Conservation (phyloP, 2,329 filamentous ascomycete genomes). For the Trichophyton rubrum region DNA sequence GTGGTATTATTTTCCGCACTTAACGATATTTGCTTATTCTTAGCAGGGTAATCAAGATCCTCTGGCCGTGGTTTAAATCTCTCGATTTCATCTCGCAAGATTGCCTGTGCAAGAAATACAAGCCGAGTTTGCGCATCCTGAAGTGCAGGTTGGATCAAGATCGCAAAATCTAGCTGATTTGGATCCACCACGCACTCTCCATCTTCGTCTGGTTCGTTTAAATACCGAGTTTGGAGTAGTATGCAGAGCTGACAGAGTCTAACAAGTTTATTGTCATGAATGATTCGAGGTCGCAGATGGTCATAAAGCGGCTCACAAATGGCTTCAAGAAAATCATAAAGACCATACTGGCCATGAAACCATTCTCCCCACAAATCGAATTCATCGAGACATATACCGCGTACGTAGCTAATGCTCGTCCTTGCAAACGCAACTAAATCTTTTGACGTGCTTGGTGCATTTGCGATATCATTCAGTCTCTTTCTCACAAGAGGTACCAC, state of each 20-base stretch:
- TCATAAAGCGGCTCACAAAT: constrained; percentile 57
- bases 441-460: constrained; percentile 47
- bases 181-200: constrained; percentile 35
- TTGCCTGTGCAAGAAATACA: constrained; percentile 51
- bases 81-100: constrained; percentile 55
- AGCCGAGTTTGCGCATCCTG: constrained; percentile 55
- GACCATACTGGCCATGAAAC: constrained; percentile 50
- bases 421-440: constrained; percentile 55
- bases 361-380: constrained; percentile 55
- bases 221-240: constrained; percentile 52
- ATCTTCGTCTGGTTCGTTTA: constrained; percentile 46
- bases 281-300: constrained; percentile 50
- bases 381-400: constrained; percentile 54
- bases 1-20: constrained; percentile 30
- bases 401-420: constrained; percentile 52
- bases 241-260: constrained; percentile 57
- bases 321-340: constrained; percentile 55
- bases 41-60: constrained; percentile 52
- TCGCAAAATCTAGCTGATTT: constrained; percentile 49
- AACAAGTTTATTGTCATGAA: constrained; percentile 53
- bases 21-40: constrained; percentile 33
- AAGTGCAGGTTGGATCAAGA: constrained; percentile 51
- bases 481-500: constrained; percentile 51
- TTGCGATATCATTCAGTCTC: constrained; percentile 43
- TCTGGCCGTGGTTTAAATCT: constrained; percentile 52